Percentiles rank a stretch among this genome's conserved stretches.
Evolutionary conservation across 73 alveolate species (phyloP).

Genomic region (Paramecium tetraurelia): DNA sequence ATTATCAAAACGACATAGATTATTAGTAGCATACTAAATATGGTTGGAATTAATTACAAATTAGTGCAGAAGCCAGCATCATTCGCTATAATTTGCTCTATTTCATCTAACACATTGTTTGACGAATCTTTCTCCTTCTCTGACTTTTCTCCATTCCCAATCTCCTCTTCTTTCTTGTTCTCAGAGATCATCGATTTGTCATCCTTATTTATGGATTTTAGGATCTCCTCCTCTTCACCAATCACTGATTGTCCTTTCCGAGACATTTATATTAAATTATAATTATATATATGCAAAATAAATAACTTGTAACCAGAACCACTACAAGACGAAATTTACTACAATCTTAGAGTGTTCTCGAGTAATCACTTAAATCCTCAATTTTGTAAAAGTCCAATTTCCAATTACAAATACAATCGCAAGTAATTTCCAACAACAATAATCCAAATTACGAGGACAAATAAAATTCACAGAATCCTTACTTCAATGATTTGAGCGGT

Average conservation of each 20-base stretch:
- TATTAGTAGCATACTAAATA: background rate
- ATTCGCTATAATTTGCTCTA: background rate
- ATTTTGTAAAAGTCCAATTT: background rate
- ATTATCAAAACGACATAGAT: background rate
- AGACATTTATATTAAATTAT: background rate
- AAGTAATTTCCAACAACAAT: background rate
- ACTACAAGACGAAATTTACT: background rate
- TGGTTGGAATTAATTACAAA: background rate
- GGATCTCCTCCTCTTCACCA: background rate
- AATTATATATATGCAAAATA: background rate
- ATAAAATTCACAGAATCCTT: background rate
- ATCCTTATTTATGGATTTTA: background rate
- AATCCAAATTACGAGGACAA: background rate
- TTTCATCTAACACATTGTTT: background rate
- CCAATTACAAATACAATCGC: background rate
- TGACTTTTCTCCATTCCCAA: background rate
- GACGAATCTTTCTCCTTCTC: constrained; percentile 4
- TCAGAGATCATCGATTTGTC: background rate
- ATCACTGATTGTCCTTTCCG: background rate
- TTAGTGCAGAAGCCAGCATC: background rate
- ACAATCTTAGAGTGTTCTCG: background rate
- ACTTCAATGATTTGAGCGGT: background rate
- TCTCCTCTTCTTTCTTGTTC: background rate
- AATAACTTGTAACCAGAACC: background rate
- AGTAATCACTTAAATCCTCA: background rate